phyloP scores from a whole-genome alignment of 371 early-diverging fungal genomes.

The Mucor mucedo region DNA sequence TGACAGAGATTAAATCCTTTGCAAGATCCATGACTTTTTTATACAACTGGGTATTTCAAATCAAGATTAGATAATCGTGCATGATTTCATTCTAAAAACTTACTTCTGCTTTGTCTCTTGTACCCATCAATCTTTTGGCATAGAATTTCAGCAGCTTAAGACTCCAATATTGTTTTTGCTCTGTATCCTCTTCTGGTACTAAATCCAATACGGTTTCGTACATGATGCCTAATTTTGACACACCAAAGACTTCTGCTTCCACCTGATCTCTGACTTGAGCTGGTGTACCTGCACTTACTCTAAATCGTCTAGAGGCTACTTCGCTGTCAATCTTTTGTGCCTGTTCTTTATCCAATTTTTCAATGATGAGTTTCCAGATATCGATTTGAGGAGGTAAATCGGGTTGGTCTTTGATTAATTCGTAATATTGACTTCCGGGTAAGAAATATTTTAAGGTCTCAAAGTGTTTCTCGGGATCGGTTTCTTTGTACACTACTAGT shows the following conservation, averaged over 20 bases:
- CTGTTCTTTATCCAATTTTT: conserved; percentile 65
- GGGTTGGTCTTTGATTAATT: conserved; percentile 46
- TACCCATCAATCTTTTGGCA: conserved; percentile 33
- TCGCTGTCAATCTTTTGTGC: conserved; percentile 61
- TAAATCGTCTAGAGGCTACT: conserved; percentile 67
- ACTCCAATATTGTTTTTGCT: conserved; percentile 25
- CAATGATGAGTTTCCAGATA: conserved; percentile 61
- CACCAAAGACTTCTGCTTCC: conserved; percentile 59
- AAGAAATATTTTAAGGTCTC: conserved; percentile 58
- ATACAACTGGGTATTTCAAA: conserved; percentile 25
- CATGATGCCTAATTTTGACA: conserved; percentile 60
- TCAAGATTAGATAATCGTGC: too few species aligned
- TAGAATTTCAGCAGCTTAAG: conserved; percentile 37
- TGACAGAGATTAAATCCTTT: conserved; percentile 32
- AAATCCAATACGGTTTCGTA: conserved; percentile 46
- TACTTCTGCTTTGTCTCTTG: conserved; percentile 35
- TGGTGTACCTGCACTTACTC: conserved; percentile 73
- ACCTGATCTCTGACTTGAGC: conserved; percentile 61
- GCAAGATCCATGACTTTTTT: conserved; percentile 45
- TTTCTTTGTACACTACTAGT: conserved; percentile 52
- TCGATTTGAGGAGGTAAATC: conserved; percentile 54
- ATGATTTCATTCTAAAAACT: background rate
- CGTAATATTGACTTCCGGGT: conserved; percentile 55
- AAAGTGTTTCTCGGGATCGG: conserved; percentile 52
- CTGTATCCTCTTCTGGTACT: conserved; percentile 22